These are phyloP conservation scores for Backusella mclennaniae DNA, from an alignment of 192 early-diverging fungal genomes.

Conservation along the genomic window DNA sequence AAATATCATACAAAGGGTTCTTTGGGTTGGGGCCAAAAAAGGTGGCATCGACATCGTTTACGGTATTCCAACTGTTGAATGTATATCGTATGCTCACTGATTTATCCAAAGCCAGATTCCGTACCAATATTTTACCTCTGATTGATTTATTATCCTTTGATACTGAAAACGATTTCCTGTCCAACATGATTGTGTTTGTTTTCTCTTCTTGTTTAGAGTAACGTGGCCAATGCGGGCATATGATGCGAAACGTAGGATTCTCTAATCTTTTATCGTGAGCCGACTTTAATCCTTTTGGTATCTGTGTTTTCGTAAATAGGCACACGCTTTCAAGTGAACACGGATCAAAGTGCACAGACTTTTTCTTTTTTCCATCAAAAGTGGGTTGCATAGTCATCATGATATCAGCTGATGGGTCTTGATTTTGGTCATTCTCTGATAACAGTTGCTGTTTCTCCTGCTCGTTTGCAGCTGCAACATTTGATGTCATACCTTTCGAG, in stretches of 20 bases:
- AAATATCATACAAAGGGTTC: conserved; percentile 58
- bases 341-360: conserved; percentile 66
- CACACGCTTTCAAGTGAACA: conserved; percentile 62
- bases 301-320: conserved; percentile 67
- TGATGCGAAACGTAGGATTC: conserved; percentile 9
- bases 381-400: neutral
- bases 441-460: neutral
- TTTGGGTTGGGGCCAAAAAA: conserved; percentile 52
- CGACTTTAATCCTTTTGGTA: conserved; percentile 35
- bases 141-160: conserved; percentile 40
- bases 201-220: neutral
- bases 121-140: conserved; percentile 68
- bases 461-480: conserved; percentile 2
- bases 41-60: conserved; percentile 57
- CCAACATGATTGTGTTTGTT: conserved; percentile 3
- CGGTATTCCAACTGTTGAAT: conserved; percentile 77
- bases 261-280: conserved; percentile 3
- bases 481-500: neutral
- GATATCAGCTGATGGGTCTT: neutral
- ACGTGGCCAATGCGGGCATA: conserved; percentile 12
- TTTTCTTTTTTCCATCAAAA: neutral
- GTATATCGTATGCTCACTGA: conserved; percentile 78
- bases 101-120: conserved; percentile 87
- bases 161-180: neutral
- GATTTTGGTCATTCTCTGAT: neutral